Evolutionary conservation across 768 basidiomycete species (phyloP), one percentile per base, ranked within the genome.

Genomic region (Lepiota brunneoincarnata): DNA sequence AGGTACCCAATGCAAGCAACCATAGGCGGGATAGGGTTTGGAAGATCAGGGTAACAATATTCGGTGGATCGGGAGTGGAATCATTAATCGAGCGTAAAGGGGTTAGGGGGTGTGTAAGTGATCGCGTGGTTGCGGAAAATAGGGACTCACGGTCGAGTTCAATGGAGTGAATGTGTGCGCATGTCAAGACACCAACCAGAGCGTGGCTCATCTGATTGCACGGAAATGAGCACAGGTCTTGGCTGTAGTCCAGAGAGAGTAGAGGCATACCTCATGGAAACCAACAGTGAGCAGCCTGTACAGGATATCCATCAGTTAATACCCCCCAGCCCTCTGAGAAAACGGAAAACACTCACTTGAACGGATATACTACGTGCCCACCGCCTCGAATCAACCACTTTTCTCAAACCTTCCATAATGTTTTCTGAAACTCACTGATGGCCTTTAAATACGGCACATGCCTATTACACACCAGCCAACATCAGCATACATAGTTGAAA

Each of bases 141-240:
- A 18, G 40, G 41, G 17, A 77, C 88, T 62, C 68, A 91, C 91
- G 92, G 71, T 94, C 91, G 12, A 94, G 80, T 63, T 91, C 83
- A 44, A 94, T 87, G 12, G 89, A 90, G 62, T 92, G 83, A 38
- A 94, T 92, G 34, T 69, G 81, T n/a, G 91, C 91, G 58, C 91
- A 91, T 15, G 91, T 94, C 28, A 94, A 73, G 26, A 93, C 70
- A 40, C 91, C 91, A 41, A 82, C 72, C 51, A 93, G 60, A 4
- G 91, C 91, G 67, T 94, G 91, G 77, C 88, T 90, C 88, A 93
- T 89, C 89, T 91, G 44, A 45, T 46, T 54, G 36, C 55, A 44
- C 36, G 31, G 52, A 24, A n/a, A 35, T 37, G 46, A 51, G 44
- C 54, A 44, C n/a, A 38, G 6, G 18, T 20, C 40, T 50, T 39